Evolutionary conservation across 306 rosid species (phyloP).

Genomic region (Cercis canadensis): DNA sequence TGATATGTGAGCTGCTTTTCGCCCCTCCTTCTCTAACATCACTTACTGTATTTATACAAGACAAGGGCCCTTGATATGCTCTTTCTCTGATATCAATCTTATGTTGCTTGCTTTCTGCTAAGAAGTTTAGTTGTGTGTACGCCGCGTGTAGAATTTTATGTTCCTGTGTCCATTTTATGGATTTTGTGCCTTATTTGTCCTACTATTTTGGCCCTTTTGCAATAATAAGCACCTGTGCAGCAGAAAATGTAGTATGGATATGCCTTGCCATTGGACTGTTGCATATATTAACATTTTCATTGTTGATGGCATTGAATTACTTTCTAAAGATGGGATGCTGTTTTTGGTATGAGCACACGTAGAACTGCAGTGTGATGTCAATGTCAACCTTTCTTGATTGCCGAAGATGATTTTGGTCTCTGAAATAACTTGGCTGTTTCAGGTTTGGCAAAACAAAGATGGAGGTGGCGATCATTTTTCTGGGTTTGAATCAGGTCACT

Average conservation of each 20-base stretch:
- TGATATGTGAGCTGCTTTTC: no score
- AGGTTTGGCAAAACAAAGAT: slow-evolving; percentile 55
- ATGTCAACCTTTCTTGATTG: slow-evolving; percentile 23
- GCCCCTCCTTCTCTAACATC: no score
- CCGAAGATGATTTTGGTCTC: slow-evolving; percentile 31
- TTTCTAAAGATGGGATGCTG: no score
- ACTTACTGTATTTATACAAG: no score
- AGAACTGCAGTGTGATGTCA: no score
- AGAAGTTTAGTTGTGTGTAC: no score
- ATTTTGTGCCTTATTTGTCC: neutral
- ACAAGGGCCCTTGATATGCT: no score
- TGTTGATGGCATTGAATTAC: slow-evolving; percentile 30
- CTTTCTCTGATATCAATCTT: no score
- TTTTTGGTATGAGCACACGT: no score
- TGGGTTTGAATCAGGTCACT: slow-evolving; percentile 49
- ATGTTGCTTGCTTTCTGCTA: no score
- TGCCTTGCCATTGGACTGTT: neutral
- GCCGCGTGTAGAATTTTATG: no score
- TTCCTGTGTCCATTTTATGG: neutral
- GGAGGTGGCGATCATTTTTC: slow-evolving; percentile 44
- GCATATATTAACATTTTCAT: slow-evolving; percentile 8
- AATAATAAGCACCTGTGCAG: neutral
- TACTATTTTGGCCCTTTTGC: neutral
- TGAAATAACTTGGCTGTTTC: slow-evolving; percentile 51
- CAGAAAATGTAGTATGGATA: slow-evolving; percentile 5